Conservation (phyloP, 805 yeast genomes). For the Saccharomycopsis schoenii region DNA sequence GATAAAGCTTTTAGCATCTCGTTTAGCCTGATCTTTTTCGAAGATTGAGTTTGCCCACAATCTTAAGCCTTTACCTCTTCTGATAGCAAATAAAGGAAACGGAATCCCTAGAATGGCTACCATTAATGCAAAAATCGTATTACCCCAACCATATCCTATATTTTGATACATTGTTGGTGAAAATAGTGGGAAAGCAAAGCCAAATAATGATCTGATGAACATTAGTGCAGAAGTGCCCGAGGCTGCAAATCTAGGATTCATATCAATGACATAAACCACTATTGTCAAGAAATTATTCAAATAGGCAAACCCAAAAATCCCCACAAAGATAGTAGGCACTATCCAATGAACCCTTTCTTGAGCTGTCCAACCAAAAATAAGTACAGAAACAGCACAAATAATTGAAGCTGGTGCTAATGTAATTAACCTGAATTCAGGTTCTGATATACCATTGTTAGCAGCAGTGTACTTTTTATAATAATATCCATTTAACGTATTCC, state of each 20-base stretch:
- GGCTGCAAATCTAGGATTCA: constrained; percentile 60
- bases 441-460: constrained; percentile 41
- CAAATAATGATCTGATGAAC: constrained; percentile 54
- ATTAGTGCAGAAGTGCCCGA: constrained; percentile 60
- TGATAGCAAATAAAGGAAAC: constrained; percentile 48
- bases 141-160: constrained; percentile 65
- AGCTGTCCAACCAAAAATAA: constrained; percentile 70
- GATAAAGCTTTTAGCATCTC: constrained; percentile 28
- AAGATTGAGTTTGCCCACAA: constrained; percentile 46
- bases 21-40: constrained; percentile 36
- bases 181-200: constrained; percentile 60
- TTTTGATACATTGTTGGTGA: constrained; percentile 45
- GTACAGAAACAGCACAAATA: constrained; percentile 46
- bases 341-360: constrained; percentile 47
- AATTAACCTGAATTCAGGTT: constrained; percentile 55
- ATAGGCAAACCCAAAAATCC: constrained; percentile 49
- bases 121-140: constrained; percentile 49
- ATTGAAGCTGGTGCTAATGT: constrained; percentile 40
- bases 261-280: constrained; percentile 58
- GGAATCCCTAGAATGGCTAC: constrained; percentile 56
- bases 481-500: constrained; percentile 36
- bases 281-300: constrained; percentile 42
- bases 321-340: constrained; percentile 52
- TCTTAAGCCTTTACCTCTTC: constrained; percentile 48
- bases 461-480: constrained; percentile 30